These are phyloP conservation scores for Ceratobasidium sp. DNA, from an alignment of 1,284 basidiomycete genomes.

Conservation along the genomic window DNA sequence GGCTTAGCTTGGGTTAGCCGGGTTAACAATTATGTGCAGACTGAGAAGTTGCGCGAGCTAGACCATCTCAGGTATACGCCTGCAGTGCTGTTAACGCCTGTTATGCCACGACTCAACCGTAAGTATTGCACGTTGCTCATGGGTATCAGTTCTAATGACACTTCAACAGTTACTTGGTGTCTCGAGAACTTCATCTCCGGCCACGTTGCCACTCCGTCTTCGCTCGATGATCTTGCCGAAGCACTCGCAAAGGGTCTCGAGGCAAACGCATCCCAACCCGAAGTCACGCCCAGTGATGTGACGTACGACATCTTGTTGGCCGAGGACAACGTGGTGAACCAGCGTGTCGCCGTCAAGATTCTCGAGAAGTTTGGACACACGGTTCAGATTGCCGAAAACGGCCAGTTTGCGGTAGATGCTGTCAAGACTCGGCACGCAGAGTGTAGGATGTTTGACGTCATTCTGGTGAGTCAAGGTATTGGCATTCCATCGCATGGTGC, in stretches of 20 bases:
- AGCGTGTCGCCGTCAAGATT: conserved; percentile 96
- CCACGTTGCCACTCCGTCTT: conserved; percentile 90
- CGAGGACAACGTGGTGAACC: conserved; percentile 98
- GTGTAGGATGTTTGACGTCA: conserved; percentile 82
- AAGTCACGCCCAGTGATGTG: conserved; percentile 79
- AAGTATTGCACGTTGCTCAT: conserved; percentile 53
- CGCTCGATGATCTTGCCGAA: conserved; percentile 87
- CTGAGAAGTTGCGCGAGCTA: conserved; percentile 87
- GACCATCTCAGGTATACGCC: conserved; percentile 98
- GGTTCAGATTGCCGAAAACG: conserved; percentile 98
- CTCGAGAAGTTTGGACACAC: conserved; percentile 96
- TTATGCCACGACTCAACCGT: conserved; percentile 76
- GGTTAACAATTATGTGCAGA: no score
- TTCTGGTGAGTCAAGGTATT: conserved; percentile 65
- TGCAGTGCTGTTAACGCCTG: conserved; percentile 87
- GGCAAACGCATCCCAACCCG: conserved; percentile 86
- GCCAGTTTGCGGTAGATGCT: conserved; percentile 87
- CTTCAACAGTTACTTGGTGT: conserved; percentile 84
- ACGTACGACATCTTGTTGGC: conserved; percentile 95
- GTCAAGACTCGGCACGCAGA: conserved; percentile 81
- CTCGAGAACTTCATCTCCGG: conserved; percentile 90
- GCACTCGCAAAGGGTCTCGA: conserved; percentile 95
- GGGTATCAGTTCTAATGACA: no score
- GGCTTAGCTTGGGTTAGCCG: no score
- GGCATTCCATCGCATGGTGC: not conserved